Conservation (phyloP, 441 rosid genomes). For the Gossypium davidsonii region DNA sequence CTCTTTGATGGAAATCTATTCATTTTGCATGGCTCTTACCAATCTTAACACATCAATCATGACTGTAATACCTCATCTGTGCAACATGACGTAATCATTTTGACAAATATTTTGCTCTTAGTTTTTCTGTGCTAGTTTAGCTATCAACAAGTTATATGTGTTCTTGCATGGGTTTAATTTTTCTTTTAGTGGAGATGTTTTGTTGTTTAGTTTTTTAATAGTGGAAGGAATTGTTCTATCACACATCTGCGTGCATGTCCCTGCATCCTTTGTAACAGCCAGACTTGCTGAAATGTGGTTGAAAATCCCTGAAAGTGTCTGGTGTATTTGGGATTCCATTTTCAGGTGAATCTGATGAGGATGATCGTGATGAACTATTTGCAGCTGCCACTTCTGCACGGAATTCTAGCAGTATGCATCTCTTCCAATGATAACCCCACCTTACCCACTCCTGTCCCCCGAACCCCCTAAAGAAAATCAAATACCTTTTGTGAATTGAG, state of each 20-base stretch:
- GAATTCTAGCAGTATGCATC: slow-evolving; percentile 54
- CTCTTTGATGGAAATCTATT: not conserved
- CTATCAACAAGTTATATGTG: slow-evolving; percentile 1
- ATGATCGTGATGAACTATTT: slow-evolving; percentile 75
- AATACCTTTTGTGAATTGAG: not conserved
- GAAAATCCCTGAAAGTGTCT: not conserved
- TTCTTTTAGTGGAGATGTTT: not conserved
- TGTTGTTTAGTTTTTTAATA: not conserved
- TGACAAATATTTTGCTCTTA: not conserved
- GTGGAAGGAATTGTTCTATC: not conserved
- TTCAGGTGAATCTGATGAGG: slow-evolving; percentile 89
- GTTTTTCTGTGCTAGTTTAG: not conserved
- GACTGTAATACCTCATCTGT: not conserved
- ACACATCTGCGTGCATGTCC: not conserved
- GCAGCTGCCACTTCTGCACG: slow-evolving; percentile 80
- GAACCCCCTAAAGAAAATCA: not conserved
- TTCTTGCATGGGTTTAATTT: not conserved
- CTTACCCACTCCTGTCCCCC: not conserved
- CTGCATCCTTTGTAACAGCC: not conserved
- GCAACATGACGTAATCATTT: not conserved
- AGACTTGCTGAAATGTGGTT: slow-evolving; percentile 1
- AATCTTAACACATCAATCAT: not conserved
- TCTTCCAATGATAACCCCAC: not conserved
- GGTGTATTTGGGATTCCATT: slow-evolving; percentile 16
- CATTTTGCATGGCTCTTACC: not conserved